These are phyloP conservation scores for Basipetospora chlamydospora DNA, from an alignment of 2,329 filamentous ascomycete genomes.

Conservation along the genomic window DNA sequence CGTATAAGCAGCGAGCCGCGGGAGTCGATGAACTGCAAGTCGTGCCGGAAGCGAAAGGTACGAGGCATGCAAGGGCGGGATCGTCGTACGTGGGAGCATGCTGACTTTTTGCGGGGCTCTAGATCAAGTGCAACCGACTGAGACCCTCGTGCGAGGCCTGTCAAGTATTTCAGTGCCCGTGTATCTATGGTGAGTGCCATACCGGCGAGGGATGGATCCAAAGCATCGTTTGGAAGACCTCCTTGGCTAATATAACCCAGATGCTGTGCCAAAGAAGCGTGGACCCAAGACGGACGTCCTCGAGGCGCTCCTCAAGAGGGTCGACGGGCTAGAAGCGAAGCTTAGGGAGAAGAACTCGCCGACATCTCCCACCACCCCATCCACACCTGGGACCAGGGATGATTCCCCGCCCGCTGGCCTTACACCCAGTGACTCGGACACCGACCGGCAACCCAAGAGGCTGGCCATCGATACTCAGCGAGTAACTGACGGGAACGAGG, in stretches of 20 bases:
- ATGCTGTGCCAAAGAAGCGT: slow-evolving; percentile 79
- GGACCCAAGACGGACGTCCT: slow-evolving; percentile 83
- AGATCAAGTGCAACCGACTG: slow-evolving; percentile 88
- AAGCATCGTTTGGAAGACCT: no score
- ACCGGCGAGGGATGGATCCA: no score
- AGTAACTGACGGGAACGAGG: slow-evolving; percentile 20
- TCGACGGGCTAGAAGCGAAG: slow-evolving; percentile 71
- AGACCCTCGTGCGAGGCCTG: slow-evolving; percentile 79
- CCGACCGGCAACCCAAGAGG: slow-evolving; percentile 17
- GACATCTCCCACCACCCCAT: slow-evolving; percentile 12
- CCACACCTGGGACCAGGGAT: slow-evolving; percentile 10
- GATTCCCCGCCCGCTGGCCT: neutral
- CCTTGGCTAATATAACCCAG: no score
- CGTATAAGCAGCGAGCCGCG: slow-evolving; percentile 61
- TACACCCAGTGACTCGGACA: neutral
- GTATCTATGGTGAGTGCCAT: slow-evolving; percentile 74
- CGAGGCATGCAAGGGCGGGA: no score
- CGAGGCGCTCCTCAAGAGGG: slow-evolving; percentile 69
- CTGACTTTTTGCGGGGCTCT: slow-evolving; percentile 4
- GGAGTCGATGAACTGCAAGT: slow-evolving; percentile 94
- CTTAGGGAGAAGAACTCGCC: slow-evolving; percentile 49
- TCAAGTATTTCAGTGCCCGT: slow-evolving; percentile 76
- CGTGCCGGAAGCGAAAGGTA: slow-evolving; percentile 83
- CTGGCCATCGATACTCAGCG: slow-evolving; percentile 21
- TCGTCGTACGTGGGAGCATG: neutral